Base-by-base conservation (phyloP, 1,139 yeast genomes). In the Schwanniomyces etchellsii region DNA sequence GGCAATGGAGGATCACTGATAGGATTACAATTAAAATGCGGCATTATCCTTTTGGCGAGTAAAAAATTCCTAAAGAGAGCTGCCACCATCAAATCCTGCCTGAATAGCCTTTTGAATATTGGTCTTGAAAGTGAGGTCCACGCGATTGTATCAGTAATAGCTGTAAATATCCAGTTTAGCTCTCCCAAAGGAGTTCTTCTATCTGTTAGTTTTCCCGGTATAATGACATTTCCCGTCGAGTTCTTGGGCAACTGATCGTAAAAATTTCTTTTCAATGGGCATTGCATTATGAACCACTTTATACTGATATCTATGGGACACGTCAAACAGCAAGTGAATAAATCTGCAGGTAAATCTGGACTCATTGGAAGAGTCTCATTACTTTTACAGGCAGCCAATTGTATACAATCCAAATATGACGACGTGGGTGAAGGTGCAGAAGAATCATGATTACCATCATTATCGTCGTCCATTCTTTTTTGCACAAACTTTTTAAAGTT, bases 31-130 rank as follows among this genome's bases (percentile, higher is more conserved):
- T 89, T 88, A 44, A 84, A 79, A 44, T 83, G 81, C 5, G 96
- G 88, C 97, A 93, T 88, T 31, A 91, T 83, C 40, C 96, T 71
- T 49, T 85, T 89, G 1, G 98, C 98, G 25, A 91, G 61, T 24
- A 93, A 57, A 49, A 91, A 93, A 57, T 91, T 91, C 44, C 98
- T 71, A 58, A 91, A 93, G 39, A 91, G 63, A 0, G 97, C 97
- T 2, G 97, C 97, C 13, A 91, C 96, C 80, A 91, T 91, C 45
- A 91, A 65, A 54, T 91, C 99, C 52, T 91, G 98, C 50, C 99
- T 72, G 48, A 93, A 91, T 14, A 93, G 66, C 34, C 91, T 72
- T 48, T 89, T 89, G 63, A 93, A 91, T 26, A 91, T 64, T 1
- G 95, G 89, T 37, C 96, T 69, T 2, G 95, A 88, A 28, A 93